Evolutionary conservation across 306 rosid species (phyloP).

Genomic region (Citrullus mucosospermus): DNA sequence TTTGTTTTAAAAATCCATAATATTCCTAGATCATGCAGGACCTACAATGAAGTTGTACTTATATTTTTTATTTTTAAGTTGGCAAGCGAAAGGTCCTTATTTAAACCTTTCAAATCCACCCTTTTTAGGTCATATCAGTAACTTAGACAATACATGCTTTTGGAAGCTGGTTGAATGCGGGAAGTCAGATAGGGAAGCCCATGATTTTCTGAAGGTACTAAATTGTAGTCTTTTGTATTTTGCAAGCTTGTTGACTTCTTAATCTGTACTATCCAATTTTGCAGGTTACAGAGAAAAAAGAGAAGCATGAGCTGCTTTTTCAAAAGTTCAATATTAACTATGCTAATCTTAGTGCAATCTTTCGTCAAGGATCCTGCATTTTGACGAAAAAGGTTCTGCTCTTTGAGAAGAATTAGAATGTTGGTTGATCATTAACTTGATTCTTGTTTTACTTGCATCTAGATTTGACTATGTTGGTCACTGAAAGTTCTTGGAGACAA

Average conservation of each 20-base stretch:
- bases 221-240: background rate
- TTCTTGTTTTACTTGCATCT: background rate
- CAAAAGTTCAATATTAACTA: slow-evolving; percentile 52
- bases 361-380: slow-evolving; percentile 72
- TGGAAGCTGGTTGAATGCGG: slow-evolving; percentile 58
- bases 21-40: background rate
- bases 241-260: background rate
- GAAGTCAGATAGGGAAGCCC: slow-evolving; percentile 42
- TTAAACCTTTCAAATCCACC: background rate
- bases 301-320: slow-evolving; percentile 48
- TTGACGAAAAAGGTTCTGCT: slow-evolving; percentile 31
- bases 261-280: background rate
- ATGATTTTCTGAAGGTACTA: slow-evolving; percentile 26
- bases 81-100: background rate
- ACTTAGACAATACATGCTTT: slow-evolving; percentile 47
- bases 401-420: background rate
- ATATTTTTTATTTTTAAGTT: background rate
- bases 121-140: slow-evolving; percentile 40
- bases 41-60: background rate
- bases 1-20: background rate
- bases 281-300: slow-evolving; percentile 40
- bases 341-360: slow-evolving; percentile 35
- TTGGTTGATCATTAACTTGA: background rate
- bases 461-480: background rate
- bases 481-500: background rate